These are phyloP conservation scores for Hymenoscyphus fraxineus DNA, from an alignment of 2,329 filamentous ascomycete genomes.

Conservation along the genomic window DNA sequence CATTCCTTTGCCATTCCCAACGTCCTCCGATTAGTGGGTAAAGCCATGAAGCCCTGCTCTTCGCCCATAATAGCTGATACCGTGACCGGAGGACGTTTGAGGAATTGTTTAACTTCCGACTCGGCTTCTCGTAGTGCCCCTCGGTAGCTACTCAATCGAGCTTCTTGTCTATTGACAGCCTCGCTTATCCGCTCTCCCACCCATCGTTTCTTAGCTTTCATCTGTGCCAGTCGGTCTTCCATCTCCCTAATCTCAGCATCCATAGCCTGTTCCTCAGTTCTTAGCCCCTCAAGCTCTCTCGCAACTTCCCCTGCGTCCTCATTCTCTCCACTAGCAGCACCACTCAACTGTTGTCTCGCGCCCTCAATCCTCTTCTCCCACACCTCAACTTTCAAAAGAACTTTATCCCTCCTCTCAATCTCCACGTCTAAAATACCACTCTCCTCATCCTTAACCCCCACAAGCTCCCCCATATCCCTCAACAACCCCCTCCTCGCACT, in stretches of 20 bases:
- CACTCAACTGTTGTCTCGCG: slow-evolving; percentile 48
- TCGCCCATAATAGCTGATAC: slow-evolving; percentile 24
- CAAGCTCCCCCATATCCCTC: slow-evolving; percentile 59
- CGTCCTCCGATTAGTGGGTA: slow-evolving; percentile 63
- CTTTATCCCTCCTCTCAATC: slow-evolving; percentile 52
- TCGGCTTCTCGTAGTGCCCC: slow-evolving; percentile 65
- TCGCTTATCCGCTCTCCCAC: slow-evolving; percentile 59
- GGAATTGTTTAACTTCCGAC: slow-evolving; percentile 54
- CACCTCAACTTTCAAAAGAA: slow-evolving; percentile 53
- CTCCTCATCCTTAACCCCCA: slow-evolving; percentile 65
- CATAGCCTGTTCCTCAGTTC: slow-evolving; percentile 49
- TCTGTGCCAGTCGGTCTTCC: slow-evolving; percentile 58
- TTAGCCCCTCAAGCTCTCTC: slow-evolving; percentile 58
- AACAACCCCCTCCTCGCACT: slow-evolving; percentile 63
- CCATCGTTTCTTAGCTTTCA: slow-evolving; percentile 58
- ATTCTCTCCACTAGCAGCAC: slow-evolving; percentile 47
- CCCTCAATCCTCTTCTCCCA: slow-evolving; percentile 44
- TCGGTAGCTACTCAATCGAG: slow-evolving; percentile 68
- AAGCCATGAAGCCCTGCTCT: slow-evolving; percentile 48
- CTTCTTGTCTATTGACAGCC: slow-evolving; percentile 62
- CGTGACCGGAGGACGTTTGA: slow-evolving; percentile 50
- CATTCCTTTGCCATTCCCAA: slow-evolving; percentile 67
- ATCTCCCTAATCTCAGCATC: slow-evolving; percentile 62
- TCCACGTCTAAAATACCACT: slow-evolving; percentile 56
- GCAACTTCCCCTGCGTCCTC: slow-evolving; percentile 46